Base-by-base conservation (phyloP, 495 filamentous ascomycete genomes). In the Hypoxylon trugodes region DNA sequence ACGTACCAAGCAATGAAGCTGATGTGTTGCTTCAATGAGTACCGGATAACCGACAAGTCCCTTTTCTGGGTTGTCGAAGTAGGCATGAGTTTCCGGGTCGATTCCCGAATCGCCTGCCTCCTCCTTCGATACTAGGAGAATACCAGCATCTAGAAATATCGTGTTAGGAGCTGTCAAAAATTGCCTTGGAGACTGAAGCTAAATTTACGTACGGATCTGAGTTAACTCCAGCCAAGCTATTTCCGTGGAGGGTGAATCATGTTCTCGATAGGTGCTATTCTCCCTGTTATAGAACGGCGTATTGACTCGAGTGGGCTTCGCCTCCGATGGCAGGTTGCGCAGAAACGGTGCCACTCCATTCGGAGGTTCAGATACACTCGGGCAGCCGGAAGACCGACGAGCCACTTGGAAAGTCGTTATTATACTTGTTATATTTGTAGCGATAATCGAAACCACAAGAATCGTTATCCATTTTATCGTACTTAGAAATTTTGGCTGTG, bases 1-100 rank as follows among this genome's bases (percentile, higher is more conserved):
- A 43, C 47, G 6, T 43, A 63, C 59, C 42, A 63, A 36, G 28
- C 59, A 63, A 36, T 63, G 59, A 6, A 63, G 28, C 28, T 63
- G 59, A 18, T 63, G 59, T 12, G 52, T 56, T n/a, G 59, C 52
- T 49, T 63, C 59, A 10, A 63, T 42, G 10, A 56, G 24, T 19
- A 63, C 59, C n/a, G 51, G 59, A 18, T 63, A 46, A 3, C 59
- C 59, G 4, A 63, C 59, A 3, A 63, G 50, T 32, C 59, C 59
- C 10, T 54, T 43, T 24, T 54, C 46, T 3, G 50, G 46, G 25
- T 57, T 62, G 30, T 62, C 59, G n/a, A 54, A 62, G 12, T 62
- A 62, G 0, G 59, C 59, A 38, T 62, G 50, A 18, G 15, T 49
- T 8, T 38, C 32, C 13, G 59, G 59, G 25, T 65, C 55, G 16